Evolutionary conservation across 805 yeast genomes (phyloP).

Genomic region (Debaryomyces maramus): DNA sequence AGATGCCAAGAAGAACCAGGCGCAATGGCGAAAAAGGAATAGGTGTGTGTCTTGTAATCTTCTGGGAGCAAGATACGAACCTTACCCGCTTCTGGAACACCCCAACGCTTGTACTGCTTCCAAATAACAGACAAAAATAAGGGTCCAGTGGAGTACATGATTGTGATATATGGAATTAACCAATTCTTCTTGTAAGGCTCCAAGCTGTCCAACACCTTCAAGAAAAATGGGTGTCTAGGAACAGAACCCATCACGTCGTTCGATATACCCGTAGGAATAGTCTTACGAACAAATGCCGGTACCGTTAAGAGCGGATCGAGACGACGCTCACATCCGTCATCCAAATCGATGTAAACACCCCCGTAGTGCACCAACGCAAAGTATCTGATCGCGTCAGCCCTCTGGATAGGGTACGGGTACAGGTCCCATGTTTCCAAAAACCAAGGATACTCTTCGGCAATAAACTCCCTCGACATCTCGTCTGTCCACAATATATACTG

Average conservation of each 20-base stretch:
- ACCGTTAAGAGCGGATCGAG: slow-evolving; percentile 79
- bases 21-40: slow-evolving; percentile 70
- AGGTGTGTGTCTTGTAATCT: slow-evolving; percentile 62
- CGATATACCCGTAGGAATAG: slow-evolving; percentile 87
- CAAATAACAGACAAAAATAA: slow-evolving; percentile 80
- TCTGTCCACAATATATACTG: slow-evolving; percentile 92
- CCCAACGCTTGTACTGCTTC: slow-evolving; percentile 85
- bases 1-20: slow-evolving; percentile 92
- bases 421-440: slow-evolving; percentile 74
- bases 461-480: slow-evolving; percentile 74
- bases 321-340: slow-evolving; percentile 79
- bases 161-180: slow-evolving; percentile 84
- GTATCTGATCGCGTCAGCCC: slow-evolving; percentile 91
- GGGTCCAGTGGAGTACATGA: slow-evolving; percentile 94
- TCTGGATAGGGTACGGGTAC: slow-evolving; percentile 77
- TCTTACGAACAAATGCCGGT: slow-evolving; percentile 85
- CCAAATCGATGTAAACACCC: slow-evolving; percentile 87
- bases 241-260: slow-evolving; percentile 92
- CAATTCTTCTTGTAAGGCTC: slow-evolving; percentile 64
- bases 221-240: slow-evolving; percentile 83
- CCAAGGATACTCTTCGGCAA: slow-evolving; percentile 82
- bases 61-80: slow-evolving; percentile 70
- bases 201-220: slow-evolving; percentile 64
- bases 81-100: slow-evolving; percentile 61
- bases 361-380: slow-evolving; percentile 82